phyloP scores from a whole-genome alignment of 345 rosid genomes.

The Cardiospermum halicacabum region DNA sequence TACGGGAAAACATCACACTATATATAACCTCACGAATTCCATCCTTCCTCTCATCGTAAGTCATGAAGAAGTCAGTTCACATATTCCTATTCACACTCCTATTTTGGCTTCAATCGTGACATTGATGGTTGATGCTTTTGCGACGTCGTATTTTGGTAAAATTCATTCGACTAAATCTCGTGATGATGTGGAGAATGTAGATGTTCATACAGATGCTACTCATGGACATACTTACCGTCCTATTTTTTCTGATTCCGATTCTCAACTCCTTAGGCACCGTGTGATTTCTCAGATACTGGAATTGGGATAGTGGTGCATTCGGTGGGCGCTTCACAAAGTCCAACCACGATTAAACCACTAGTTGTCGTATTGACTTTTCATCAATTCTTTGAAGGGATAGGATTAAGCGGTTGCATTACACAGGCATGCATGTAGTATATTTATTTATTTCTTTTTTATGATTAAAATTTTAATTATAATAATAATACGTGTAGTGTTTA shows the following conservation, averaged over 20 bases:
- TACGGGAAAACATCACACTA: no score
- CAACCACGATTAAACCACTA: slow-evolving; percentile 43
- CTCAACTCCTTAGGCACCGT: slow-evolving; percentile 44
- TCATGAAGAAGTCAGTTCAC: neutral
- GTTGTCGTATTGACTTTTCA: slow-evolving; percentile 68
- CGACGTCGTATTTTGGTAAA: slow-evolving; percentile 34
- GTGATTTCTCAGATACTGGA: slow-evolving; percentile 58
- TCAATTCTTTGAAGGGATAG: slow-evolving; percentile 78
- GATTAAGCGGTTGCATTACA: slow-evolving; percentile 63
- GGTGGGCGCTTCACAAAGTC: slow-evolving; percentile 58
- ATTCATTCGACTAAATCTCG: neutral
- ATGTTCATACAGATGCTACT: slow-evolving; percentile 31
- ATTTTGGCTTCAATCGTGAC: slow-evolving; percentile 41
- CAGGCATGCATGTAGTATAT: slow-evolving; percentile 35
- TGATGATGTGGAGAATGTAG: slow-evolving; percentile 21
- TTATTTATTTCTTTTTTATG: neutral
- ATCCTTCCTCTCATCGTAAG: no score
- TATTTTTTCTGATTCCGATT: neutral
- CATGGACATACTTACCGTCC: slow-evolving; percentile 17
- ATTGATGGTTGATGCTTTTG: slow-evolving; percentile 44
- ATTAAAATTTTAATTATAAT: no score
- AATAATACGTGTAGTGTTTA: neutral
- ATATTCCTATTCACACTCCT: neutral
- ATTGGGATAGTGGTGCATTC: slow-evolving; percentile 74
- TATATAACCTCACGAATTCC: no score